Evolutionary conservation across 371 early-diverging fungal genomes (phyloP).

Genomic region (Basidiobolus meristosporus): DNA sequence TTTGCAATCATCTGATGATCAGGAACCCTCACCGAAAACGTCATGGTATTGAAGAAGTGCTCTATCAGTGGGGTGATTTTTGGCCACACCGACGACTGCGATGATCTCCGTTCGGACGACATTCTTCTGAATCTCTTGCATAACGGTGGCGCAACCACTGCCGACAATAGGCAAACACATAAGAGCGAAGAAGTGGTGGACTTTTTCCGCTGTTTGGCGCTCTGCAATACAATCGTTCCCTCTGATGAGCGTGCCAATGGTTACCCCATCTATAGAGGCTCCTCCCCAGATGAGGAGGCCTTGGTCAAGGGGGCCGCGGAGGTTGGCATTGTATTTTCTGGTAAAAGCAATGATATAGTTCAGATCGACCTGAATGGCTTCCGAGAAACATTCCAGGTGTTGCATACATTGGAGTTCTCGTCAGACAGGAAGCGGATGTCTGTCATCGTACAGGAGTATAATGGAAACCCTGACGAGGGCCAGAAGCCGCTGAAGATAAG

Average conservation of each 20-base stretch:
- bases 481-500: too few relatives aligned
- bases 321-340: constrained; percentile 59
- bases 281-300: constrained; percentile 89
- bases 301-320: constrained; percentile 71
- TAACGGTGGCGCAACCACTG: constrained; percentile 44
- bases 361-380: constrained; percentile 1
- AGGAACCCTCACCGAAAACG: constrained; percentile 79
- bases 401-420: constrained; percentile 48
- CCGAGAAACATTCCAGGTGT: constrained; percentile 13
- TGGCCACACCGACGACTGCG: too few relatives aligned
- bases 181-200: constrained; percentile 20
- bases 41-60: constrained; percentile 73
- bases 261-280: constrained; percentile 62
- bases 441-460: constrained; percentile 21
- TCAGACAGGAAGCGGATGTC: constrained; percentile 54
- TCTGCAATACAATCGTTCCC: too few relatives aligned
- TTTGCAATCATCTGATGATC: too few relatives aligned
- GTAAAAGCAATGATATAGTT: constrained; percentile 18
- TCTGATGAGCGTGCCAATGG: too few relatives aligned
- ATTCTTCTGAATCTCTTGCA: constrained; percentile 87
- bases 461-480: too few relatives aligned
- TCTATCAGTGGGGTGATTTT: constrained; percentile 49
- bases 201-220: too few relatives aligned
- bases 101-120: too few relatives aligned
- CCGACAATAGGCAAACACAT: too few relatives aligned